These are phyloP conservation scores for Phytopythium helicoides DNA, from an alignment of 352 stramenopile genomes.

Conservation along the genomic window DNA sequence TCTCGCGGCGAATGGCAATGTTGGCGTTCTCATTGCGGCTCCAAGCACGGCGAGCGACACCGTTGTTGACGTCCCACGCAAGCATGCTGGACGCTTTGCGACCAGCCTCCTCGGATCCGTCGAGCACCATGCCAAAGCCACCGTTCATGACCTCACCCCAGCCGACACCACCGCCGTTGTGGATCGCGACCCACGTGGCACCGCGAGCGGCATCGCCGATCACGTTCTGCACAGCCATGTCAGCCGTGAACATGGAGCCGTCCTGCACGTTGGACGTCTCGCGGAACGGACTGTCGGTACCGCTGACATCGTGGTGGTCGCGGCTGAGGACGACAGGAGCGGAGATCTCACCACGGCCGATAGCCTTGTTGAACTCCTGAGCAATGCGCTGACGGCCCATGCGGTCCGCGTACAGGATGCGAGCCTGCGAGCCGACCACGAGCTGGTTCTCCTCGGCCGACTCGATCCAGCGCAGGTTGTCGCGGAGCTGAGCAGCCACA, in stretches of 20 bases:
- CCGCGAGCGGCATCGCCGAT: slow-evolving; percentile 82
- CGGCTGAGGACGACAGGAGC: slow-evolving; percentile 78
- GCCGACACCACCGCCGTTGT: slow-evolving; percentile 88
- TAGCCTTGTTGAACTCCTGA: slow-evolving; percentile 82
- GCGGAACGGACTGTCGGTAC: slow-evolving; percentile 86
- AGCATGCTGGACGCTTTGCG: slow-evolving; percentile 74
- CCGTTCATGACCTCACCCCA: slow-evolving; percentile 90
- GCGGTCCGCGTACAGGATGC: slow-evolving; percentile 86
- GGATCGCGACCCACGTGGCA: slow-evolving; percentile 85
- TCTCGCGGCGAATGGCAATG: slow-evolving; percentile 81
- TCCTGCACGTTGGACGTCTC: slow-evolving; percentile 90
- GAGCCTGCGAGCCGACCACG: slow-evolving; percentile 86
- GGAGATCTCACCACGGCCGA: slow-evolving; percentile 60
- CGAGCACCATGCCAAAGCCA: slow-evolving; percentile 86
- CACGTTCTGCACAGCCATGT: slow-evolving; percentile 91
- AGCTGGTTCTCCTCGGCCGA: slow-evolving; percentile 83
- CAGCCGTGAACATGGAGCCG: slow-evolving; percentile 81
- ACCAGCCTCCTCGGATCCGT: slow-evolving; percentile 65
- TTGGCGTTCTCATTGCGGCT: slow-evolving; percentile 82
- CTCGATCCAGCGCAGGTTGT: slow-evolving; percentile 87
- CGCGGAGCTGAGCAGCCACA: slow-evolving; percentile 70
- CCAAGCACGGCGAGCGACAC: slow-evolving; percentile 77
- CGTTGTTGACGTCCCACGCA: slow-evolving; percentile 90
- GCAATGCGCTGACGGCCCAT: slow-evolving; percentile 74
- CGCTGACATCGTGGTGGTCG: slow-evolving; percentile 89